A percentile compares a stretch with the other conserved stretches of the same genome.
Evolutionary conservation across 2,329 filamentous ascomycete species (phyloP).

Genomic region (Fusarium armeniacum): DNA sequence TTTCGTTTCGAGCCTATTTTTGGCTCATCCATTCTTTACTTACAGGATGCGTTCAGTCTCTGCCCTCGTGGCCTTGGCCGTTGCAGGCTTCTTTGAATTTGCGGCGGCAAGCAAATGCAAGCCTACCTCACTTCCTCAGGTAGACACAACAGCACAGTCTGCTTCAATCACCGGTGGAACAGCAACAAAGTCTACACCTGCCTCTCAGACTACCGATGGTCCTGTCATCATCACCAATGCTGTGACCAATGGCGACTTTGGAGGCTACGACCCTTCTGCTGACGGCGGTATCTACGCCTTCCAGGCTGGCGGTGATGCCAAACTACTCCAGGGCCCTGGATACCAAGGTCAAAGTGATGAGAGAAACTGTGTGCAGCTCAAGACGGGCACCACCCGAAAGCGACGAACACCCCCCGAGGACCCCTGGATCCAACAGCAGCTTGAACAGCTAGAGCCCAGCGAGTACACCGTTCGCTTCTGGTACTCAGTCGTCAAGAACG

Average conservation of each 20-base stretch:
- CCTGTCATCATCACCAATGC: conserved; percentile 29
- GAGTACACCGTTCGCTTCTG: conserved; percentile 46
- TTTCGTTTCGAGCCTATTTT: conserved; percentile 6
- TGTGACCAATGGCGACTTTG: conserved; percentile 43
- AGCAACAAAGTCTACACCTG: background rate
- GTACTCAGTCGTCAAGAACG: conserved; percentile 37
- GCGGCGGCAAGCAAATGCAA: conserved; percentile 30
- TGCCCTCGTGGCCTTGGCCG: conserved; percentile 27
- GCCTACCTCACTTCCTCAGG: conserved; percentile 9
- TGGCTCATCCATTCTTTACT: conserved; percentile 23
- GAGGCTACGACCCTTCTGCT: conserved; percentile 36
- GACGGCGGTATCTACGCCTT: conserved; percentile 44
- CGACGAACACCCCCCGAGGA: conserved; percentile 18
- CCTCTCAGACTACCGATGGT: conserved; percentile 21
- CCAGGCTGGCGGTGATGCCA: conserved; percentile 25
- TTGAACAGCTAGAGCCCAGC: conserved; percentile 32
- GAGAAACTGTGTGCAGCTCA: conserved; percentile 37
- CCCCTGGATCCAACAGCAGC: conserved; percentile 40
- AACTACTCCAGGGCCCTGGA: conserved; percentile 37
- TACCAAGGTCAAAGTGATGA: conserved; percentile 35
- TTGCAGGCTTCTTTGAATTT: conserved; percentile 7
- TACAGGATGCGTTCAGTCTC: conserved; percentile 37
- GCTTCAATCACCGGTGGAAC: conserved; percentile 1
- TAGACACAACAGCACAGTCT: conserved; percentile 1
- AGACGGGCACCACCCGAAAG: conserved; percentile 6